phyloP scores from a whole-genome alignment of 345 rosid genomes.

The Lenwebbia sp. region DNA sequence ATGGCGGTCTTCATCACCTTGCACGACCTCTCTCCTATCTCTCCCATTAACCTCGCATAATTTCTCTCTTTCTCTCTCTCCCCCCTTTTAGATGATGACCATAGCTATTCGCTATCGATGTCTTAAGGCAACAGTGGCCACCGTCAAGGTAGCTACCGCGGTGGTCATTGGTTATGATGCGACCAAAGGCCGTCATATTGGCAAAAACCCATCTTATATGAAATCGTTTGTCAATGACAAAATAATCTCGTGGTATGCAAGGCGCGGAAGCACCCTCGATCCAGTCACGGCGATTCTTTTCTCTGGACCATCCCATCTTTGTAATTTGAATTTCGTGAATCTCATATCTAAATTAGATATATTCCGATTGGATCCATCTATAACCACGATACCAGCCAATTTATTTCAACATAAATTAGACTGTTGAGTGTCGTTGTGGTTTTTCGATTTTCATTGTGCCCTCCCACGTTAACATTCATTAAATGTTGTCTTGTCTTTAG shows the following conservation, averaged over 20 bases:
- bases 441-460: background rate
- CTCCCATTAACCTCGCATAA: background rate
- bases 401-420: background rate
- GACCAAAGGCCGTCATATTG: background rate
- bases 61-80: background rate
- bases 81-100: background rate
- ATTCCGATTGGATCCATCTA: background rate
- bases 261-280: background rate
- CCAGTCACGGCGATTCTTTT: background rate
- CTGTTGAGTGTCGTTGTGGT: background rate
- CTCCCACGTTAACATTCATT: background rate
- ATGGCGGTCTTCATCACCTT: background rate
- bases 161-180: background rate
- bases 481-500: background rate
- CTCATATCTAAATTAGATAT: background rate
- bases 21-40: background rate
- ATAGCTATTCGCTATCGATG: background rate
- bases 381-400: background rate
- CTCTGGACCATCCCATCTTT: accelerated
- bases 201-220: background rate
- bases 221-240: background rate
- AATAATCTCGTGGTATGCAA: too few species aligned
- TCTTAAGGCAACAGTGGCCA: background rate
- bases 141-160: background rate
- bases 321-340: background rate